Conservation (phyloP, 352 stramenopile genomes). For the Globisporangium orthogonon region DNA sequence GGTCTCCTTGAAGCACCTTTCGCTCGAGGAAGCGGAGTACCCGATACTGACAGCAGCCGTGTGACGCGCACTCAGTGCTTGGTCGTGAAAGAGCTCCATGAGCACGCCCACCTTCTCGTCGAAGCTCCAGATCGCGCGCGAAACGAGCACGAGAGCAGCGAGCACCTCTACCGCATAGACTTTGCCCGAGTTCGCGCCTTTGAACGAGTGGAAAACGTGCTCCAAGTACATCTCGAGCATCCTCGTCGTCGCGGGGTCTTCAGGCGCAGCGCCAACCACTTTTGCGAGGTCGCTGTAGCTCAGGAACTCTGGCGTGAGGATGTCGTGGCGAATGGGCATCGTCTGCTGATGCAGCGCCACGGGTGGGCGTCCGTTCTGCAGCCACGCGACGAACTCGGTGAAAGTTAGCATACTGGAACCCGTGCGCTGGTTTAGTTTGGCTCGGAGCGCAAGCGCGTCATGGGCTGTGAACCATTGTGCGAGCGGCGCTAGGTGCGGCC, state of each 20-base stretch:
- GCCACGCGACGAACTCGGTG: conserved; percentile 43
- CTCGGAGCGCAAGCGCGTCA: conserved; percentile 31
- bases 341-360: conserved; percentile 3
- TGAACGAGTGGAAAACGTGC: conserved; percentile 58
- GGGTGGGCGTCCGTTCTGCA: conserved; percentile 13
- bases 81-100: conserved; percentile 49
- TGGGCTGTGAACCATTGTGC: conserved; percentile 58
- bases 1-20: conserved; percentile 39
- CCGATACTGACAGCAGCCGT: conserved; percentile 10
- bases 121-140: conserved; percentile 52
- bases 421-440: conserved; percentile 22
- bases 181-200: conserved; percentile 9
- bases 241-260: conserved; percentile 9
- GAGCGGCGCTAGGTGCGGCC: conserved; percentile 52
- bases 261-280: background rate
- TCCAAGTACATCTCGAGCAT: conserved; percentile 49
- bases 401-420: conserved; percentile 27
- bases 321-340: conserved; percentile 22
- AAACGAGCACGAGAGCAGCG: conserved; percentile 44
- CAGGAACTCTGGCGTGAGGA: conserved; percentile 28
- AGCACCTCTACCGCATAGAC: conserved; percentile 62
- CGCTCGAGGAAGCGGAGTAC: conserved; percentile 5
- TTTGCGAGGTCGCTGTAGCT: conserved; percentile 9
- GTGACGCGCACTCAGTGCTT: conserved; percentile 13
- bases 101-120: conserved; percentile 52